phyloP scores from a whole-genome alignment of 2,329 filamentous ascomycete genomes.

The Paracorniculantispora psalliotae region DNA sequence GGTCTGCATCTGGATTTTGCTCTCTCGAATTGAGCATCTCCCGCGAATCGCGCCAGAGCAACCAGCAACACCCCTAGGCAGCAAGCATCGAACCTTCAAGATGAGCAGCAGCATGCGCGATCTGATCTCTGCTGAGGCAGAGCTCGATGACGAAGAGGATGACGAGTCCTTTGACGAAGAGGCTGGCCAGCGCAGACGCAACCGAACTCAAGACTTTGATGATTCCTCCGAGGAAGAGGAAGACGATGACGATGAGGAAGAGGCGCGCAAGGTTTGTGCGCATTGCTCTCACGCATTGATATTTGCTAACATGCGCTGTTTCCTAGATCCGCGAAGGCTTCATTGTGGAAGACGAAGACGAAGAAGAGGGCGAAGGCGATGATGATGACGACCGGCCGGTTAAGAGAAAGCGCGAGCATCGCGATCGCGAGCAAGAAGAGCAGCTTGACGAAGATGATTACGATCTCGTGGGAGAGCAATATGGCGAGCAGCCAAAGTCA shows the following conservation, averaged over 20 bases:
- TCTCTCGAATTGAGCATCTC: background rate
- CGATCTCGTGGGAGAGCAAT: slow-evolving; percentile 84
- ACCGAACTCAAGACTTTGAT: slow-evolving; percentile 46
- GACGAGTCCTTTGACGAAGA: slow-evolving; percentile 80
- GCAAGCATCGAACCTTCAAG: slow-evolving; percentile 27
- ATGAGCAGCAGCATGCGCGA: slow-evolving; percentile 66
- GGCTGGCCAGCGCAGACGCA: slow-evolving; percentile 50
- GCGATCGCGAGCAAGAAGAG: slow-evolving; percentile 77
- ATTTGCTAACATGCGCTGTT: background rate
- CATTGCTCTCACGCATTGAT: background rate
- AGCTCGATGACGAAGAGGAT: slow-evolving; percentile 80
- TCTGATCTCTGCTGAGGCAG: slow-evolving; percentile 78
- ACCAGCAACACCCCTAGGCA: background rate
- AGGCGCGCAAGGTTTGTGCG: slow-evolving; percentile 62
- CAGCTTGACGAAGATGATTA: slow-evolving; percentile 94
- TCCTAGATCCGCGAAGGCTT: slow-evolving; percentile 83
- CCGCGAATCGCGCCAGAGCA: background rate
- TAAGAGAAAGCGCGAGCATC: slow-evolving; percentile 70
- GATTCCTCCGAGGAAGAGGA: slow-evolving; percentile 92
- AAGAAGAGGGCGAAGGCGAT: slow-evolving; percentile 64
- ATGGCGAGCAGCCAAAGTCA: slow-evolving; percentile 57
- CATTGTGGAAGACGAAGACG: slow-evolving; percentile 82
- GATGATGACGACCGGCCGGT: slow-evolving; percentile 51
- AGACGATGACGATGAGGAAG: slow-evolving; percentile 86
- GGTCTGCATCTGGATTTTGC: background rate